Evolutionary conservation across 2,329 filamentous ascomycete genomes (phyloP), one percentile per base, ranked within the genome.

Genomic region (Sordariomycetes sp.): DNA sequence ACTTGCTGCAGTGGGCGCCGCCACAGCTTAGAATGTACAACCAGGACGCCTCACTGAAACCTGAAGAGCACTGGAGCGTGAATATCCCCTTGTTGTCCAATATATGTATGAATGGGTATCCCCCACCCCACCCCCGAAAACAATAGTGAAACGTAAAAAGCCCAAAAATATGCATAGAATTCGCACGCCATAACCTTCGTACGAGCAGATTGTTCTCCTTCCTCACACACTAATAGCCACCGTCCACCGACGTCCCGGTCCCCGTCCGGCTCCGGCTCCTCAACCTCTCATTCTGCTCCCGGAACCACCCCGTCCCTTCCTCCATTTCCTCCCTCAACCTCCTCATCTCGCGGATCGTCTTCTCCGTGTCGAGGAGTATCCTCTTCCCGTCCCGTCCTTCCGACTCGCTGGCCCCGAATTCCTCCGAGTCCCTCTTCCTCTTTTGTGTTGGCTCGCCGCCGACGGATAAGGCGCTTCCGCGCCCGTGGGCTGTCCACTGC

Each of bases 231-330:
- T 35, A 51, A 39, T 17, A 56, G 25, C 6, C 39, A 12, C 42
- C 32, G 7, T 8, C 36, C 54, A 20, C 20, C 10, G 12, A 48
- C 36, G 10, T 17, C 60, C 51, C 59, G 70, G 68, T n/a, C 28
- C 28, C 28, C 39, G 70, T 68, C 32, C 66, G 67, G 6, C 60
- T 66, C 58, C 68, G 66, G 55, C 67, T 72, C 45, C 61, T 58
- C 60, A 78, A 60, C 48, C 67, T 68, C 57, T 72, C 69, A 42
- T 71, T 75, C 63, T 78, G 74, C 56, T 71, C 69, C 56, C 65
- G 67, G 62, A 73, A 76, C 76, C 76, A 78, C 22, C 69, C 66
- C n/a, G 68, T 69, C 17, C 70, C 74, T 60, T 76, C 69, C 60
- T 77, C 73, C 65, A 78, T 69, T 58, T 76, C 74, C 58, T 71